Conservation (phyloP, 768 basidiomycete species). For the Russula griseocarnosa region DNA sequence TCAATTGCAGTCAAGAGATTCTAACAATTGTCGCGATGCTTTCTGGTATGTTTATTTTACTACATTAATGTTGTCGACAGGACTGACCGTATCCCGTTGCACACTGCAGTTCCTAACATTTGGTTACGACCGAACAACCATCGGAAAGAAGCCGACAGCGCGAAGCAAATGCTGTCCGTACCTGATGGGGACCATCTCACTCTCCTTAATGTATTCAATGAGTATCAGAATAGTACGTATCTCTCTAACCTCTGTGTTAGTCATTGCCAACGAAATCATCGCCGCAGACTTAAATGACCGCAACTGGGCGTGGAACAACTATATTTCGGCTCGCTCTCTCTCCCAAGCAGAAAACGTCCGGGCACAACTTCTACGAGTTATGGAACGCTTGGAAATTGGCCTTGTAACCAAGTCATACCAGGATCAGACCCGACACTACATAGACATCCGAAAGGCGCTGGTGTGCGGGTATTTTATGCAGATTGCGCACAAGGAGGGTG, state of each 20-base stretch:
- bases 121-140: constrained; percentile 89
- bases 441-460: constrained; percentile 75
- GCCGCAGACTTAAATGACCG: constrained; percentile 48
- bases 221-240: constrained; percentile 72
- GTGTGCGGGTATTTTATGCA: constrained; percentile 99
- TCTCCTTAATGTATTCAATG: constrained; percentile 91
- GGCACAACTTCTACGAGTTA: constrained; percentile 77
- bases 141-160: constrained; percentile 86
- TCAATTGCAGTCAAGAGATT: constrained; percentile 94
- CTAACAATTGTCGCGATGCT: constrained; percentile 95
- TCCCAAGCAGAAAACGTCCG: constrained; percentile 93
- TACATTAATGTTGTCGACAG: neutral
- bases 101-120: constrained; percentile 79
- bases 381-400: constrained; percentile 87
- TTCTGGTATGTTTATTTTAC: constrained; percentile 54
- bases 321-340: constrained; percentile 76
- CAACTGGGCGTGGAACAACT: constrained; percentile 90
- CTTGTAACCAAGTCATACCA: constrained; percentile 62
- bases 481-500: constrained; percentile 90
- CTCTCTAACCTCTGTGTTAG: neutral
- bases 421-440: constrained; percentile 49
- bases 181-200: constrained; percentile 98
- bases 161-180: constrained; percentile 82
- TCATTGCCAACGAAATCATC: neutral
- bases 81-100: neutral